Evolutionary conservation across 2,329 filamentous ascomycete genomes (phyloP), one percentile per base, ranked within the genome.

Genomic region (Annulohypoxylon truncatum): DNA sequence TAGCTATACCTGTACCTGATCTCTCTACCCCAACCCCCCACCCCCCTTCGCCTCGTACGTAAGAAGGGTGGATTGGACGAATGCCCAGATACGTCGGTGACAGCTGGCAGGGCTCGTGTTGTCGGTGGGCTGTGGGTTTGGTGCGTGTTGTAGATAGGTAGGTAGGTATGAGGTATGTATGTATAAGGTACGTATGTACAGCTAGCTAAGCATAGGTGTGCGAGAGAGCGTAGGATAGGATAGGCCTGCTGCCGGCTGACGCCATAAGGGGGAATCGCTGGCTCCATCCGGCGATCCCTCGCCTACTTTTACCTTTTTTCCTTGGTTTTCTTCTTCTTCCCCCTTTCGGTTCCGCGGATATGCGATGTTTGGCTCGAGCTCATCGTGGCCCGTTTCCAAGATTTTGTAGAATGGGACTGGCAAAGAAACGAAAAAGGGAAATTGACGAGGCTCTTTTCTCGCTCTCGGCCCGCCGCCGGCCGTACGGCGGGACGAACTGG

Each of bases 41-140:
- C 42, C 8, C 22, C 42, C 20, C 9, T n/a, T 28, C 24, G 22
- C 61, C 50, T 69, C 67, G 56, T 59, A 53, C 67, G 60, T 64
- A 69, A 61, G 51, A 6, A 38, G 7, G 4, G n/a, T 12, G 38
- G 38, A 22, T 20, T 40, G 35, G 35, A 42, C 12, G 38, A 18
- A 20, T 12, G 15, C 59, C 59, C 56, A 55, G 56, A 15, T 47
- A 66, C 40, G 59, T n/a, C 40, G 53, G 38, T 42, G 58, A 67
- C 64, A 69, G 42, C 24, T 69, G 67, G 50, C 64, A 50, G 12
- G 3, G 9, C 28, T 51, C 15, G 48, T 51, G 48, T 51, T n/a
- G 42, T 51, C 38, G 10, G 15, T 31, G 18, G 15, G 31, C 26
- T 54, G 47, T 42, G 9, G 8, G 38, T 10, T 9, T 20, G 35